phyloP scores from a whole-genome alignment of 306 rosid genomes.

The Glycine tomentella region DNA sequence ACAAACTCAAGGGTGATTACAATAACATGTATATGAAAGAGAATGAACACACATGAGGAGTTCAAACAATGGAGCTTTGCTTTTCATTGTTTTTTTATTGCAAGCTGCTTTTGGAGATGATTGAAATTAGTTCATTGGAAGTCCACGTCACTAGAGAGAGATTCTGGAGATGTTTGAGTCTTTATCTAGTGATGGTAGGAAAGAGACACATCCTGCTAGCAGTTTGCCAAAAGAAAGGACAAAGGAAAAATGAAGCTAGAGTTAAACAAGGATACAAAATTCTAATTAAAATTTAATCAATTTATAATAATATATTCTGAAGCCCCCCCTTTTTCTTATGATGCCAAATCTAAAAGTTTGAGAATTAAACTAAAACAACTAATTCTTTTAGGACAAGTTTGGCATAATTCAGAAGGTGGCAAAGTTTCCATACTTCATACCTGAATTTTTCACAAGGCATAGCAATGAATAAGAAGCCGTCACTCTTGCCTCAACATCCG shows the following conservation, averaged over 20 bases:
- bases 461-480: constrained; percentile 72
- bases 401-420: background rate
- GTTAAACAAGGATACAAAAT: constrained; percentile 1
- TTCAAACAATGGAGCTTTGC: constrained; percentile 19
- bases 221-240: constrained; percentile 19
- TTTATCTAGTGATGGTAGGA: constrained; percentile 44
- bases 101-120: constrained; percentile 39
- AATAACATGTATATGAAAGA: background rate
- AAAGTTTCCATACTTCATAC: constrained; percentile 45
- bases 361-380: background rate
- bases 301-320: background rate
- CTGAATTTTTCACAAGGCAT: constrained; percentile 58
- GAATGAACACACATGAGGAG: background rate
- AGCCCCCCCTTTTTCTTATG: background rate
- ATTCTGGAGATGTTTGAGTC: constrained; percentile 55
- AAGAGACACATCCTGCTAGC: constrained; percentile 44
- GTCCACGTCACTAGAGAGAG: constrained; percentile 82
- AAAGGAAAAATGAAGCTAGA: background rate
- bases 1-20: constrained; percentile 7
- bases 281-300: background rate
- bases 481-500: constrained; percentile 66
- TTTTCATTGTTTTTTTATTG: background rate
- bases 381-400: background rate
- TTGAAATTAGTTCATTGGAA: constrained; percentile 60
- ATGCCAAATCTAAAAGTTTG: constrained; percentile 10